Evolutionary conservation across 2,329 filamentous ascomycete genomes (phyloP), one percentile per base, ranked within the genome.

Genomic region (Coleophoma eucalyptorum): DNA sequence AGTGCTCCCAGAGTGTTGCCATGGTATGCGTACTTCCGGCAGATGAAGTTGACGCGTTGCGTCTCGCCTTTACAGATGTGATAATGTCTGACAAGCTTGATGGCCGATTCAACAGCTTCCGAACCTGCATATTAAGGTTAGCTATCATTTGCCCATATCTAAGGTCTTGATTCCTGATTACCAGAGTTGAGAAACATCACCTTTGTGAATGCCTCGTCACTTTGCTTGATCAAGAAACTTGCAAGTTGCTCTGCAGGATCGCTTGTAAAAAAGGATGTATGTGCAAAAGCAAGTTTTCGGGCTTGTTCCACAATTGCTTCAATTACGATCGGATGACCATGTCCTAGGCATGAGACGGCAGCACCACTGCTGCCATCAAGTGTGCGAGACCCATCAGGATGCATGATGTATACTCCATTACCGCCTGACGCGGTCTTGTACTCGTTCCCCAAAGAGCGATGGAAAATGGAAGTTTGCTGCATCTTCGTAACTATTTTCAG

Each of bases 341-440:
- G 83, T 6, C 87, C 87, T 15, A 91, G 70, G 60, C 81, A 84
- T 7, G 81, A 73, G 3, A 90, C 86, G 16, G 83, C 86, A 4
- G 87, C 84, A 13, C 88, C 88, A 33, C 84, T 80, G 21, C 83
- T 87, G 1, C 80, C 84, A 62, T 92, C 87, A 7, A 90, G 75
- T 33, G 92, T 77, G 41, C 69, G 71, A 32, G 76, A 72, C 2
- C 82, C 83, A 38, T 47, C 31, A 3, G 16, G 16, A 7, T 21
- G 16, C n/a, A 34, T 34, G 11, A 49, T 12, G 21, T 45, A 45
- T 21, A 21, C 16, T 3, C 43, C 43, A 16, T 38, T 16, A 15
- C 35, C 35, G 5, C 4, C 3, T 13, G 35, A 15, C 15, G 35
- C 35, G 15, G 3, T 38, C 16, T 13, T 13, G 35, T 38, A 38